Evolutionary conservation across 371 early-diverging fungal species (phyloP), one percentile per base, ranked within the genome.

Genomic region (Choanephora cucurbitarum): DNA sequence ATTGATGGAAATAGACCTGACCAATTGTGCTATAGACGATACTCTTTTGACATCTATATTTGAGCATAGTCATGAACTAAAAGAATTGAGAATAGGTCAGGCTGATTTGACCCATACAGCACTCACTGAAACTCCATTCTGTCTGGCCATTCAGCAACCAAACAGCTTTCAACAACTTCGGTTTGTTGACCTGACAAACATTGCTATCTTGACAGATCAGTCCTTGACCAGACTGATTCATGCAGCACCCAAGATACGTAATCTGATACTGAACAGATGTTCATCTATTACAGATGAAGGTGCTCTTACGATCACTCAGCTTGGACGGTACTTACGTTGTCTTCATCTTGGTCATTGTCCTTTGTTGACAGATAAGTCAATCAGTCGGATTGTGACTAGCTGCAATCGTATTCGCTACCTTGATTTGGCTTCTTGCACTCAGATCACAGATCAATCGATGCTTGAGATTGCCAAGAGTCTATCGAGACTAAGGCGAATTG

Each of bases 381-480:
- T 86, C 10, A 62, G 66, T n/a, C 66, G 70, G 18, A 46, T 86
- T 9, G 79, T 82, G 0, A 66, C 71, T 15, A 62, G 72, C 42
- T 86, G 87, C 52, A 81, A 72, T 6, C 75, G 87, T 1, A 74
- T 86, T 43, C 79, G 87, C 8, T 86, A 86, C 49, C 67, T 86
- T 18, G 87, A 86, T 61, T 57, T 86, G 15, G 87, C 85, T 5
- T 81, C 80, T 39, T 86, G 87, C 52, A 62, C 58, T 15, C 69
- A 72, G 15, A 68, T 86, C 23, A 83, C 87, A 0, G 85, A 86
- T 49, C 67, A 63, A 0, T 69, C 87, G 1, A 71, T 84, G 0
- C 58, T 77, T 49, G 81, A 80, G 24, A 55, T 84, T 8, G 79
- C 83, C 4, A 31, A 50, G n/a, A 77, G 77, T 15, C 58, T 86